These are phyloP conservation scores for Aspergillus sclerotiicarbonarius DNA, from an alignment of 495 filamentous ascomycete genomes.

Conservation along the genomic window DNA sequence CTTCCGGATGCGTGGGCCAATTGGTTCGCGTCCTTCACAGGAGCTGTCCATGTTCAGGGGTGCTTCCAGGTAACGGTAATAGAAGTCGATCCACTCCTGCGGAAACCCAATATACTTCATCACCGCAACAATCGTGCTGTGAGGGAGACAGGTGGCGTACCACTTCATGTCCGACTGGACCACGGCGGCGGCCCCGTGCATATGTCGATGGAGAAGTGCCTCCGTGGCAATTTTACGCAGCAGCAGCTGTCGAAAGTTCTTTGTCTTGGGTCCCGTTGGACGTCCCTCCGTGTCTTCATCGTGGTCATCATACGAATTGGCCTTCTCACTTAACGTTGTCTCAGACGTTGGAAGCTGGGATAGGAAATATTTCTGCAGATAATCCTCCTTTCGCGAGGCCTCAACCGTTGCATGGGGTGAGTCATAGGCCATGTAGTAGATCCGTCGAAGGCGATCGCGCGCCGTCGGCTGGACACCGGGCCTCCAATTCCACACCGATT, in stretches of 20 bases:
- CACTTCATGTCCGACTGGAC: constrained; percentile 56
- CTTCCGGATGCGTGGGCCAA: constrained; percentile 40
- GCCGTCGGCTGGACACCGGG: constrained; percentile 18
- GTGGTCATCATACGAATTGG: constrained; percentile 13
- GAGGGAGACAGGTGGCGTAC: constrained; percentile 49
- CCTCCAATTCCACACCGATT: constrained; percentile 44
- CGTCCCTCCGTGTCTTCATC: constrained; percentile 12
- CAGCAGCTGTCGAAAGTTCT: constrained; percentile 52
- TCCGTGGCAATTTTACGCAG: constrained; percentile 57
- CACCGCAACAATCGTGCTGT: constrained; percentile 51
- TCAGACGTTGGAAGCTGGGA: constrained; percentile 33
- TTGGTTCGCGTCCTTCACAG: constrained; percentile 20
- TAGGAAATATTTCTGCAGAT: constrained; percentile 41
- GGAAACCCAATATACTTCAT: constrained; percentile 54
- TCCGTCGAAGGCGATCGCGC: constrained; percentile 21
- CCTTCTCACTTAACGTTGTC: constrained; percentile 12
- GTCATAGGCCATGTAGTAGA: constrained; percentile 24
- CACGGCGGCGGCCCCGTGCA: constrained; percentile 52
- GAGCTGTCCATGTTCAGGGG: constrained; percentile 49
- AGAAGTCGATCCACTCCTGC: constrained; percentile 53
- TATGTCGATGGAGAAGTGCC: constrained; percentile 46
- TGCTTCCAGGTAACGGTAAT: constrained; percentile 52
- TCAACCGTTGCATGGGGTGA: constrained; percentile 8
- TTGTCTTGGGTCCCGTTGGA: constrained; percentile 28
- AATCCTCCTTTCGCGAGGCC: constrained; percentile 23